These are phyloP conservation scores for Coniferiporia weirii DNA, from an alignment of 1,284 basidiomycete species.

Conservation along the genomic window DNA sequence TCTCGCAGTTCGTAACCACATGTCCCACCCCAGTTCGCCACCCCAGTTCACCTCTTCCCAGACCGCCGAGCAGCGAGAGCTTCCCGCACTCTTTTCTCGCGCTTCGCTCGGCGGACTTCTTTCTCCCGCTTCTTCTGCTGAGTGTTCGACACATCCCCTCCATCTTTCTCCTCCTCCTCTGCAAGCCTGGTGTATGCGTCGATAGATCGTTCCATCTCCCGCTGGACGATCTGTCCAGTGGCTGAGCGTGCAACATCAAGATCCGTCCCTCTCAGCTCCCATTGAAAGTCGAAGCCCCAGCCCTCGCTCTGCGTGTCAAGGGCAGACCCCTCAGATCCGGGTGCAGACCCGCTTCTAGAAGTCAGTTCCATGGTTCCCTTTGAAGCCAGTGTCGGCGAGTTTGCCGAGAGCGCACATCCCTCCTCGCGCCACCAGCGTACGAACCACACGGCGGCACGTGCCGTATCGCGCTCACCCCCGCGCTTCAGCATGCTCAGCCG, in stretches of 20 bases:
- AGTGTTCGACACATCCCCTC: conserved; percentile 57
- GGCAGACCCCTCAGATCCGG: background rate
- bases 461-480: conserved; percentile 67
- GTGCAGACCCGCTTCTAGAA: background rate
- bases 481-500: conserved; percentile 78
- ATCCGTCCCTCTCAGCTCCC: conserved; percentile 38
- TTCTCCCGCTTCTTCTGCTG: conserved; percentile 62
- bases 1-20: background rate
- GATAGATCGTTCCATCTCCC: conserved; percentile 67
- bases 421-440: conserved; percentile 82
- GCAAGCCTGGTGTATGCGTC: conserved; percentile 43
- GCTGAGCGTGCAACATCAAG: conserved; percentile 26
- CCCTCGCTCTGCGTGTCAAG: conserved; percentile 30
- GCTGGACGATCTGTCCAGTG: conserved; percentile 39
- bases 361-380: conserved; percentile 15
- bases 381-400: conserved; percentile 33
- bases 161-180: conserved; percentile 45
- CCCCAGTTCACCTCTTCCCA: conserved; percentile 8
- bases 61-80: conserved; percentile 10
- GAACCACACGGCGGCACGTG: conserved; percentile 74
- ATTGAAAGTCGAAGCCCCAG: conserved; percentile 83
- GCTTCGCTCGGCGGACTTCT: conserved; percentile 43
- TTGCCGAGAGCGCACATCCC: conserved; percentile 49
- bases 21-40: background rate
- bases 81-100: conserved; percentile 22